Evolutionary conservation across 305 asterid species (phyloP).

Genomic region (Fraxinus xanthoxyloides): DNA sequence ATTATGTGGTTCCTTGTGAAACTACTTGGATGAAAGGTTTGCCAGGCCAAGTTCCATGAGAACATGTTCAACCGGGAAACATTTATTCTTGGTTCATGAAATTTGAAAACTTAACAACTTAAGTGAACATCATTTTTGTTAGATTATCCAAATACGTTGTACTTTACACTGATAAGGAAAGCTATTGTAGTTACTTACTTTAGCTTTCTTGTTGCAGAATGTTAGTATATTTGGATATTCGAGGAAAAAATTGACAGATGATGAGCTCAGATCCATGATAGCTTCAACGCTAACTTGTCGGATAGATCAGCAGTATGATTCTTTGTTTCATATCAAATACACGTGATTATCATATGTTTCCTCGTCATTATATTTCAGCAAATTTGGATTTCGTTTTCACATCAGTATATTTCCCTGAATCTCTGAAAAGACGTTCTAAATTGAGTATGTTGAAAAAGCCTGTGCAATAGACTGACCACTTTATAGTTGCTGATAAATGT

Average conservation of each 20-base stretch:
- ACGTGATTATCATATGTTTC: not conserved
- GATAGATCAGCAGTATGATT: conserved; percentile 46
- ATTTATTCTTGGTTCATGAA: not conserved
- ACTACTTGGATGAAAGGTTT: not conserved
- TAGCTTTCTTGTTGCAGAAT: conserved; percentile 32
- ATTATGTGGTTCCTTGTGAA: not conserved
- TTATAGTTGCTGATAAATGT: not conserved
- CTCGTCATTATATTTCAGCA: not conserved
- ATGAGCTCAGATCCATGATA: conserved; percentile 41
- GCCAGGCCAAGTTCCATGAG: not conserved
- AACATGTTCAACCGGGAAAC: not conserved
- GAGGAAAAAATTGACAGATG: conserved; percentile 39
- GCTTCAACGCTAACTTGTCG: conserved; percentile 55
- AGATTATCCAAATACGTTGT: not conserved
- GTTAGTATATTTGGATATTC: conserved; percentile 47
- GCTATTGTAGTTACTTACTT: conserved; percentile 2
- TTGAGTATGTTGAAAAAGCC: not conserved
- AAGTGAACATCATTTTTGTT: conserved; percentile 5
- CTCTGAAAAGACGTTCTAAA: not conserved
- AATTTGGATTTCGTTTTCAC: not conserved
- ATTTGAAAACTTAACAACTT: not conserved
- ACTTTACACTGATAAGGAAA: not conserved
- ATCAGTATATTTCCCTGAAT: not conserved
- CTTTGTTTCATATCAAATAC: conserved; percentile 15
- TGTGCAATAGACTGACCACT: not conserved